A percentile compares a stretch with the other conserved stretches of the same genome.
Conservation (phyloP, 2,329 filamentous ascomycete genomes). For the Stenocarpella maydis region DNA sequence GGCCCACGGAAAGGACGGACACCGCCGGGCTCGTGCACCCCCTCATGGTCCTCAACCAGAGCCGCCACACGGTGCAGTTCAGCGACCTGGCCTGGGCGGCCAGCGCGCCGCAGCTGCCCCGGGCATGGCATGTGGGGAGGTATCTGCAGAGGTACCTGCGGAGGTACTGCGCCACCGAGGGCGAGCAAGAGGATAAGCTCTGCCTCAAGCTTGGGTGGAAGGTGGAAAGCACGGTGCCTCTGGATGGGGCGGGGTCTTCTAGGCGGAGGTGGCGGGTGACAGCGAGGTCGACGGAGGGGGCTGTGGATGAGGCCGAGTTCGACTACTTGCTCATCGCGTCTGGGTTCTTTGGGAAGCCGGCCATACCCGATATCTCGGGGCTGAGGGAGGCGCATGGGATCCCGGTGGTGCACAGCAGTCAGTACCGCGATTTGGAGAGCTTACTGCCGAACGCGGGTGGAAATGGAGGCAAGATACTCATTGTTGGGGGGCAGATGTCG, state of each 20-base stretch:
- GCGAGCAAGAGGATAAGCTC: constrained; percentile 41
- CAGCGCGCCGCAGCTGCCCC: constrained; percentile 71
- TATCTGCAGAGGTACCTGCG: constrained; percentile 74
- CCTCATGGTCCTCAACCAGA: constrained; percentile 77
- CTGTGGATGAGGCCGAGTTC: constrained; percentile 61
- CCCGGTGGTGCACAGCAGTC: constrained; percentile 73
- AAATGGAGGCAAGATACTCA: constrained; percentile 68
- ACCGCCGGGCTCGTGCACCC: constrained; percentile 65
- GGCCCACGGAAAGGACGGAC: constrained; percentile 66
- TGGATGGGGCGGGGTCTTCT: constrained; percentile 36
- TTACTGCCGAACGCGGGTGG: constrained; percentile 52
- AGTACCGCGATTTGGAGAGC: constrained; percentile 63
- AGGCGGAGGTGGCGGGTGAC: constrained; percentile 53
- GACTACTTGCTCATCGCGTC: constrained; percentile 77
- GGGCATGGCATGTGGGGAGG: constrained; percentile 77
- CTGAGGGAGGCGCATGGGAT: constrained; percentile 48
- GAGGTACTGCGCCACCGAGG: constrained; percentile 59
- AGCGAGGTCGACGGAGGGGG: constrained; percentile 45
- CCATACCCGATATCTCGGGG: constrained; percentile 54
- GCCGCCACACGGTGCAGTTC: constrained; percentile 77
- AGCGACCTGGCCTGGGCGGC: constrained; percentile 76
- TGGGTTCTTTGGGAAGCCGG: constrained; percentile 76
- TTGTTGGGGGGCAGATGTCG: constrained; percentile 85
- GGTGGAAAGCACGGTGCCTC: constrained; percentile 52
- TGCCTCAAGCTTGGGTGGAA: constrained; percentile 59